A percentile compares a stretch with the other conserved stretches of the same genome.
phyloP scores from a whole-genome alignment of 331 rosid species.

The Ulmus americana region DNA sequence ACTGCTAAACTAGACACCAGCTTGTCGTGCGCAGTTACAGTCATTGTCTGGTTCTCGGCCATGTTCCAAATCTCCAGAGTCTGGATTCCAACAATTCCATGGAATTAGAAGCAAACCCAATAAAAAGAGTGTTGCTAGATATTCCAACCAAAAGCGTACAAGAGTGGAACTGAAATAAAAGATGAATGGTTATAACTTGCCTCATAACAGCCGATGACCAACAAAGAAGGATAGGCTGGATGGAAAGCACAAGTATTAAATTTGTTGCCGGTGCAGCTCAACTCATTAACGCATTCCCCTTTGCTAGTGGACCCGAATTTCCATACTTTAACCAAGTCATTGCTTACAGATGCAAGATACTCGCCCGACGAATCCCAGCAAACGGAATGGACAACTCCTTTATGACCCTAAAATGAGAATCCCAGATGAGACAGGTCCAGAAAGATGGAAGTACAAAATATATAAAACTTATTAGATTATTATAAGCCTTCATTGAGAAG shows the following conservation, averaged over 20 bases:
- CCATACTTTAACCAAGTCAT: constrained; percentile 61
- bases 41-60: constrained; percentile 42
- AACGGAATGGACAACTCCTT: constrained; percentile 40
- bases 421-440: background rate
- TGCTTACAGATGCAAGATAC: constrained; percentile 67
- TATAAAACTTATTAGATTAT: background rate
- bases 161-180: constrained; percentile 9
- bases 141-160: background rate
- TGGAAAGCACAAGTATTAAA: constrained; percentile 59
- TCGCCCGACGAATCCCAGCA: constrained; percentile 73
- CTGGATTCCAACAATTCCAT: constrained; percentile 28
- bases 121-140: background rate
- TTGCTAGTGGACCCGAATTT: constrained; percentile 37
- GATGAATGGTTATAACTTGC: constrained; percentile 27
- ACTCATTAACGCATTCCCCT: constrained; percentile 46
- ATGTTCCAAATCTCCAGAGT: constrained; percentile 65
- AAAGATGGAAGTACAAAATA: background rate
- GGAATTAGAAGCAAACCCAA: background rate
- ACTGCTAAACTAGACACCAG: constrained; percentile 57
- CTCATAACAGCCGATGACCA: constrained; percentile 58
- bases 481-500: background rate
- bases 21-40: constrained; percentile 50
- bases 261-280: constrained; percentile 37
- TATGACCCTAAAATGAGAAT: constrained; percentile 52
- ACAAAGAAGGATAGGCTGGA: constrained; percentile 42